Evolutionary conservation across 768 basidiomycete species (phyloP).

Genomic region (Pleurotus platypus): DNA sequence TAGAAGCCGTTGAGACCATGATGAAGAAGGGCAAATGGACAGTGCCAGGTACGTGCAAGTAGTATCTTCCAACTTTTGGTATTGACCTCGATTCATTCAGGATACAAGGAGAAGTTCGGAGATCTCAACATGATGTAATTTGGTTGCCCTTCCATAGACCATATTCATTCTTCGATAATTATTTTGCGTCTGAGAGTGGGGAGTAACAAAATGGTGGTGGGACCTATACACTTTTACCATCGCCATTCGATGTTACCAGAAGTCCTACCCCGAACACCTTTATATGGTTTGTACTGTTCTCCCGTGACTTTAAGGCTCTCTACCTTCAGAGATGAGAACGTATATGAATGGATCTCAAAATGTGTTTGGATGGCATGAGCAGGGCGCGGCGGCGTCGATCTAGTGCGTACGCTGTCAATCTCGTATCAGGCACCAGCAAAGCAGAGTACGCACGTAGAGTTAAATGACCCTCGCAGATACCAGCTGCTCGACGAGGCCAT

Average conservation of each 20-base stretch:
- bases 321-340: slow-evolving; percentile 79
- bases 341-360: slow-evolving; percentile 69
- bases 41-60: slow-evolving; percentile 69
- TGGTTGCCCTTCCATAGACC: neutral
- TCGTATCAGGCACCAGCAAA: neutral
- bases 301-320: slow-evolving; percentile 80
- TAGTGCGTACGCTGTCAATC: slow-evolving; percentile 8
- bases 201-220: neutral
- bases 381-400: slow-evolving; percentile 48
- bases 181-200: neutral
- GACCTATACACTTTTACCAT: slow-evolving; percentile 27
- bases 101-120: slow-evolving; percentile 96
- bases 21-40: slow-evolving; percentile 98
- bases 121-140: slow-evolving; percentile 88
- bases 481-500: slow-evolving; percentile 66
- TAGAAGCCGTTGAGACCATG: slow-evolving; percentile 91
- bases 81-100: slow-evolving; percentile 26
- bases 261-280: slow-evolving; percentile 75
- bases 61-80: neutral
- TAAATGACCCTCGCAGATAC: slow-evolving; percentile 77
- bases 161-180: neutral
- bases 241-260: slow-evolving; percentile 72
- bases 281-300: slow-evolving; percentile 87
- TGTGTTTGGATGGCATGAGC: slow-evolving; percentile 70
- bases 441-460: slow-evolving; percentile 45